Evolutionary conservation across 1,139 yeast species (phyloP), one percentile per base, ranked within the genome.

Genomic region (Kluyveromyces sp.): DNA sequence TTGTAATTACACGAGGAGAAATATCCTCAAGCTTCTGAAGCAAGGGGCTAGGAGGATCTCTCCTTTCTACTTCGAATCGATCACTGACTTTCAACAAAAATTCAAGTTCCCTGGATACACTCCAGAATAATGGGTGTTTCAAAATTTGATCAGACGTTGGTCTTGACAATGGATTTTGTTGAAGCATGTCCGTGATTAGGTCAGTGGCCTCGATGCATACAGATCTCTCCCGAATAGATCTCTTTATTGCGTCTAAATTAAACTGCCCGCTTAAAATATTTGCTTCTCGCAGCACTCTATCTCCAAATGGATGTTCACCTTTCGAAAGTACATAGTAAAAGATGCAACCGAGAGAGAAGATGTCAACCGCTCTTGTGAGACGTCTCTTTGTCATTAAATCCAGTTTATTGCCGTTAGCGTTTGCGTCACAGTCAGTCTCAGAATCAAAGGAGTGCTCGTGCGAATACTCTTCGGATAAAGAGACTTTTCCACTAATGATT

Each of bases 221-320:
- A 1, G 63, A 57, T 32, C 54, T 51, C 31, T 56, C 56, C 3
- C 41, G 49, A 18, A 61, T 43, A 3, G 54, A 48, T 16, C 50
- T 51, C 15, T 61, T 66, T 7, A 75, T 52, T 11, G 58, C 69
- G 7, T 75, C 72, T 36, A 89, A 64, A 45, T 75, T 71, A 58
- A 69, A 83, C n/a, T 74, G 73, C 16, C 83, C 85, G 53, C 78
- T 83, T 47, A 88, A 80, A 32, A 92, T 89, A 58, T 92, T 88
- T 15, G 84, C 94, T 58, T 92, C 97, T 41, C 98, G 73, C 55
- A 83, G 65, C 54, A 86, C 88, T 44, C 87, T 70, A 56, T 85
- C 94, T 11, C 98, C 98, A 68, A 86, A 92, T 2, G 98, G 98
- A 68, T 92, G 98, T n/a, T 66, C 63, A 0, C 99, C 98, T 12